Base-by-base conservation (phyloP, 176 grass and related monocot genomes). In the Paspalum notatum region DNA sequence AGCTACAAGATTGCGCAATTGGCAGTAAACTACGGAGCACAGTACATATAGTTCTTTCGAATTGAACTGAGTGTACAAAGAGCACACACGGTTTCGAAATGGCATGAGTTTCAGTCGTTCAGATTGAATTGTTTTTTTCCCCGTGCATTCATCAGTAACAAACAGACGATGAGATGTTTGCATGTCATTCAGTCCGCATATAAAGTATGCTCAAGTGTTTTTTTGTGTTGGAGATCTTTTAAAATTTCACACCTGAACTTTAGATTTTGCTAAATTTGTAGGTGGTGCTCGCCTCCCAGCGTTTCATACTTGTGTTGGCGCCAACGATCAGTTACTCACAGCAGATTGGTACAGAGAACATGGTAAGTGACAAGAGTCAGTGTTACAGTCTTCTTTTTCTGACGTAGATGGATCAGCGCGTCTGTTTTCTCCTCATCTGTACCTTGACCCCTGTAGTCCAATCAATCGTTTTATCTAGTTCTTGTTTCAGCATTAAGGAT, bases 261-360 rank as follows among this genome's bases (percentile, higher is more conserved):
- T 40, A 6, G 9, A 39, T 0, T 18, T 79, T 41, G 12, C 25
- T 32, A 55, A n/a, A 62, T 62, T 61, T 20, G 44, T 83, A 98
- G 95, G 56, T 47, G 88, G 78, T 41, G 60, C 84, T 49, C 86
- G 92, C 15, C 92, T 98, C 75, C 92, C 92, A 0, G 71, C n/a
- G 66, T 98, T 98, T 83, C 92, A 98, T 83, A 98, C 95, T 56
- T 98, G 95, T 68, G 92, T 73, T 24, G 95, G 95, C 67, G 27
- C 86, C 71, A 91, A 86, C 6, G 86, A 94, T 15, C 81, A 95
- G 75, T 59, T 85, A 62, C 75, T 98, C 48, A 91, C 86, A 12
- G 43, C 62, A 75, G 63, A 94, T 80, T 98, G 95, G 95, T 98
- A 98, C 61, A 84, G 26, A 52, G 88, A 89, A 14, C 63, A 98